Base-by-base conservation (phyloP, 2,329 filamentous ascomycete genomes). In the Aspergillus texensis region DNA sequence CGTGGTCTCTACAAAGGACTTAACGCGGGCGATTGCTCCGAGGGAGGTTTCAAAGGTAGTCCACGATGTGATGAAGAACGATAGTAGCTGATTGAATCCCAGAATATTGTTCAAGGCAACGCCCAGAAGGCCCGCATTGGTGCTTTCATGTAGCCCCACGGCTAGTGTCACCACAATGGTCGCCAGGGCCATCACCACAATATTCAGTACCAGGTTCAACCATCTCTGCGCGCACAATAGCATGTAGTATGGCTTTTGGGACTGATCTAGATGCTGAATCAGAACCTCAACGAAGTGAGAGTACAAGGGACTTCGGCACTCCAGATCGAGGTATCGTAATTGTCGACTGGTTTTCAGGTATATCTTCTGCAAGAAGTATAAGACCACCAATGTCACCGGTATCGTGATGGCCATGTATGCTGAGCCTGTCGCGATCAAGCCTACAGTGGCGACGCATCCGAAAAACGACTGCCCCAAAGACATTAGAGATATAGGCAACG, bases 31-130 rank as follows among this genome's bases (percentile, higher is more conserved):
- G 9, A 72, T 62, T 11, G 83, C 83, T 12, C 84, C 84, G 34
- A 87, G 77, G 12, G 80, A 80, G 0, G 83, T 86, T 67, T 87
- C 85, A 5, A 86, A 72, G 36, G 77, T 72, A 0, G 83, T 85
- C 83, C 83, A 86, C n/a, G 74, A 77, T 26, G 74, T 67, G n/a
- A 83, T 74, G 16, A 83, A 70, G 5, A 78, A 67, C 24, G 39
- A 41, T 10, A 41, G 39, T 9, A 9, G 39, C 3, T 41, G 39
- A n/a, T 41, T 41, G 1, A 41, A 10, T n/a, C 39, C 39, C 39
- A 85, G 74, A 30, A 84, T 75, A 54, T 81, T 81, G 26, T 81
- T 71, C 14, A 85, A 69, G 1, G 81, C 80, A 8, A 85, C 74
- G 58, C 82, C 83, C 8, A 83, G 75, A 50, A 76, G 76, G n/a